Evolutionary conservation across 2,329 filamentous ascomycete genomes (phyloP), one percentile per base, ranked within the genome.

Genomic region (Aureobasidium namibiae): DNA sequence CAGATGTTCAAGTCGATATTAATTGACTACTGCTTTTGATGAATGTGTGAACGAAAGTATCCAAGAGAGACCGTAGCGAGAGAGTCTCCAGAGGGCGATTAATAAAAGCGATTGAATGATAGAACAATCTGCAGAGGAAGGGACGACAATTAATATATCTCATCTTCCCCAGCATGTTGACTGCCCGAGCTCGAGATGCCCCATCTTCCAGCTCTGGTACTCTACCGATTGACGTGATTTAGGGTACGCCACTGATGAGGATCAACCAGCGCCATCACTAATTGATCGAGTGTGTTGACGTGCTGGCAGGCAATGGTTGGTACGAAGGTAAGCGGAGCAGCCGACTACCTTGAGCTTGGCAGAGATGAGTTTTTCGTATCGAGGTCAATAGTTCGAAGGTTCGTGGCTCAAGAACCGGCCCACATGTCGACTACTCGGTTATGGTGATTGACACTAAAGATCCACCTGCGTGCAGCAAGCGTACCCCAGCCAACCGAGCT

Each of bases 1-100:
- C 29, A 42, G 26, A 45, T 33, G 24, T 8, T 18, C 11, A 4
- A 18, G 26, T 61, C 31, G 53, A 50, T 31, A 6, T 33, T 13
- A 24, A 26, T 21, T 29, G 24, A 8, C 34, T 24, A 56, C 13
- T 10, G 14, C 26, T 42, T 45, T 38, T 41, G 36, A 14, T 36
- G 33, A 23, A 21, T 36, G 14, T 33, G 16, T 36, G n/a, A 72
- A 69, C 64, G 62, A 64, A 68, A 59, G 61, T 66, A 63, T 65
- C 65, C 61, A 29, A 45, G 54, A 68, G 68, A 71, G 76, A 76
- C 75, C 73, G 69, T 76, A 78, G 70, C 75, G 74, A 78, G 70
- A 67, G 75, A 77, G 74, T 74, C 74, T 72, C 67, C 64, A 63
- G 2, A 61, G 39, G 62, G 44, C 52, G 61, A 53, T 62, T 66